A percentile compares a stretch with the other conserved stretches of the same genome.
phyloP scores from a whole-genome alignment of 768 basidiomycete species.

The Hygrophorus pudorinus region DNA sequence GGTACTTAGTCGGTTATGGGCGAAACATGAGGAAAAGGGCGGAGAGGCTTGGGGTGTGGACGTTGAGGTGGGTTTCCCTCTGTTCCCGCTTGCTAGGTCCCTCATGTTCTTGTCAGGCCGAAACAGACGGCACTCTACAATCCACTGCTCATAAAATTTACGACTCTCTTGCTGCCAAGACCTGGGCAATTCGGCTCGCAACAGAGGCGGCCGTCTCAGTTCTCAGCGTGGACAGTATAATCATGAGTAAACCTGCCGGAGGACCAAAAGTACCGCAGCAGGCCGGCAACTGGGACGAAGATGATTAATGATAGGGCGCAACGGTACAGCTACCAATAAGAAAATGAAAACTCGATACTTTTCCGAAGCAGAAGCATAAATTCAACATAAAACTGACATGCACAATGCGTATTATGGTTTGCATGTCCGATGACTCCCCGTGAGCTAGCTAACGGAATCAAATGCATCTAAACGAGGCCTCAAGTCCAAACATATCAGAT shows the following conservation, averaged over 20 bases:
- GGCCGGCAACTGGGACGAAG: constrained; percentile 80
- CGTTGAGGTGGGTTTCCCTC: constrained; percentile 52
- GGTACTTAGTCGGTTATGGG: constrained; percentile 80
- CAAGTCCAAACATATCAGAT: not conserved
- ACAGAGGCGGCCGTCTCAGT: constrained; percentile 88
- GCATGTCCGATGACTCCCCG: not conserved
- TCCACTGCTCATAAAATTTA: constrained; percentile 59
- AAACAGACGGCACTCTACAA: constrained; percentile 67
- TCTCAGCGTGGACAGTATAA: constrained; percentile 93
- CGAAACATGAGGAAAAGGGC: constrained; percentile 73
- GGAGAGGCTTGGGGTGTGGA: constrained; percentile 80
- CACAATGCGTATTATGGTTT: not conserved
- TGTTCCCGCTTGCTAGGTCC: not conserved
- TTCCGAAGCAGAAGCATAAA: not conserved
- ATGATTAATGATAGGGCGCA: constrained; percentile 40
- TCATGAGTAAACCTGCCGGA: constrained; percentile 91
- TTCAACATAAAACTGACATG: not conserved
- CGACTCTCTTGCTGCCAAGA: constrained; percentile 83
- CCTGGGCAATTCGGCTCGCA: constrained; percentile 84
- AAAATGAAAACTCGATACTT: not conserved
- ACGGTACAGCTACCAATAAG: not conserved
- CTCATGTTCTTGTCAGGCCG: constrained; percentile 37
- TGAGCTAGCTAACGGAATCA: no score
- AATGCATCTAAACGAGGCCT: not conserved
- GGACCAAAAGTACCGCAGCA: constrained; percentile 85